phyloP scores from a whole-genome alignment of 306 rosid genomes.

The Inga oerstediana region DNA sequence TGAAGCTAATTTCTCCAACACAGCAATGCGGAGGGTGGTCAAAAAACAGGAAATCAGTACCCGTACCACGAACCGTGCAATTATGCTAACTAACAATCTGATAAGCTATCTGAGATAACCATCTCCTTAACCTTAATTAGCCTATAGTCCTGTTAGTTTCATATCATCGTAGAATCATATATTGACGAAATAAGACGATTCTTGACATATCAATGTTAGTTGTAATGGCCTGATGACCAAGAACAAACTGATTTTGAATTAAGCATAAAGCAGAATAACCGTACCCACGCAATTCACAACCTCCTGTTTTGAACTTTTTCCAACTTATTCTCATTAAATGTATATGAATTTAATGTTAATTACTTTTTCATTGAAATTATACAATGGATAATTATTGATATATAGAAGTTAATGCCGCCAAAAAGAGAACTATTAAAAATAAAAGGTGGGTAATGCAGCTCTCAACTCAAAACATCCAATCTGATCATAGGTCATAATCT shows the following conservation, averaged over 20 bases:
- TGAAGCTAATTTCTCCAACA: neutral
- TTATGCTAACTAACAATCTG: neutral
- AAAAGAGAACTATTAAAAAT: neutral
- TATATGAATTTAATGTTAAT: neutral
- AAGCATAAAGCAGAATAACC: neutral
- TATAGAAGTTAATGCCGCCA: neutral
- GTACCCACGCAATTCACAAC: neutral
- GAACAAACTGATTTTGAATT: neutral
- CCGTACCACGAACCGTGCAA: neutral
- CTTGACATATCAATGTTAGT: neutral
- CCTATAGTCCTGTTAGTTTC: neutral
- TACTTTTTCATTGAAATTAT: neutral
- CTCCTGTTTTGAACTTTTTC: neutral
- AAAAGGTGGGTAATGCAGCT: conserved; percentile 3
- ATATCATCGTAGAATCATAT: neutral
- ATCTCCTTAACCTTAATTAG: neutral
- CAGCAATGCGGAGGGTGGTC: conserved; percentile 1
- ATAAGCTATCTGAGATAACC: neutral
- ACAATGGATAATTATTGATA: neutral
- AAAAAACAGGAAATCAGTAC: neutral
- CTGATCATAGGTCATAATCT: conserved; percentile 4
- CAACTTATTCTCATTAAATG: neutral
- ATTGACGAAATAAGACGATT: neutral
- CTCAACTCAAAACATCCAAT: neutral
- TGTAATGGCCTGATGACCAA: neutral